Conservation (phyloP, 306 rosid genomes). For the Mucuna pruriens region DNA sequence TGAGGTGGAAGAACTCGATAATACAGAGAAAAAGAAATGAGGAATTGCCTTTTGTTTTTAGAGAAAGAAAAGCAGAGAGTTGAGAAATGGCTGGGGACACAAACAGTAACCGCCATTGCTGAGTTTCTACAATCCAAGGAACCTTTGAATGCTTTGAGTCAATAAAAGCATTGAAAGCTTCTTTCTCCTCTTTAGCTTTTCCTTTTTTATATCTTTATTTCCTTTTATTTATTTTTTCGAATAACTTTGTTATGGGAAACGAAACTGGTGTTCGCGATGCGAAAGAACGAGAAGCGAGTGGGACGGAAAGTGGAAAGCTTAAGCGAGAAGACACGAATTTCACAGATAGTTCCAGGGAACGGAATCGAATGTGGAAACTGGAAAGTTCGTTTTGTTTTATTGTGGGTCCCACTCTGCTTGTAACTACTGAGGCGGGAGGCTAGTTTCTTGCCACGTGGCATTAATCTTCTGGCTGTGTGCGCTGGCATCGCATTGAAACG, state of each 20-base stretch:
- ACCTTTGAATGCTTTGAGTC: conserved; percentile 52
- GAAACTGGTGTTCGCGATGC: not conserved
- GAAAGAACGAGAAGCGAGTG: not conserved
- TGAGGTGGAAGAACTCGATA: conserved; percentile 19
- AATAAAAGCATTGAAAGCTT: conserved; percentile 56
- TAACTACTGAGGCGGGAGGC: not conserved
- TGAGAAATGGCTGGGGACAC: conserved; percentile 39
- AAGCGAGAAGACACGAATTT: conserved; percentile 40
- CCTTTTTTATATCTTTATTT: not conserved
- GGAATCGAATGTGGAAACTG: conserved; percentile 29
- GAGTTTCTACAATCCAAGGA: conserved; percentile 46
- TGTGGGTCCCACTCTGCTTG: conserved; percentile 48
- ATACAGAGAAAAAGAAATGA: not conserved
- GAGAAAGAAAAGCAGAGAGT: conserved; percentile 61
- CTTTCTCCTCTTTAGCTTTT: conserved; percentile 28
- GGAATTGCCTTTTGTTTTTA: conserved; percentile 57
- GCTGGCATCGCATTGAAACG: conserved; percentile 45
- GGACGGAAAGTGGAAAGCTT: conserved; percentile 44
- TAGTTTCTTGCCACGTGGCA: conserved; percentile 51
- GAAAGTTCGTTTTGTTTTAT: conserved; percentile 19
- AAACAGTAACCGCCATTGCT: conserved; percentile 57
- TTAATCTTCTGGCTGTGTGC: not conserved
- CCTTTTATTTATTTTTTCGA: not conserved
- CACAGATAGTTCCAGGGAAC: conserved; percentile 20
- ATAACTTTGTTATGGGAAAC: conserved; percentile 7